Evolutionary conservation across 208 protist genomes (phyloP).

Genomic region (Leishmania aethiopica): DNA sequence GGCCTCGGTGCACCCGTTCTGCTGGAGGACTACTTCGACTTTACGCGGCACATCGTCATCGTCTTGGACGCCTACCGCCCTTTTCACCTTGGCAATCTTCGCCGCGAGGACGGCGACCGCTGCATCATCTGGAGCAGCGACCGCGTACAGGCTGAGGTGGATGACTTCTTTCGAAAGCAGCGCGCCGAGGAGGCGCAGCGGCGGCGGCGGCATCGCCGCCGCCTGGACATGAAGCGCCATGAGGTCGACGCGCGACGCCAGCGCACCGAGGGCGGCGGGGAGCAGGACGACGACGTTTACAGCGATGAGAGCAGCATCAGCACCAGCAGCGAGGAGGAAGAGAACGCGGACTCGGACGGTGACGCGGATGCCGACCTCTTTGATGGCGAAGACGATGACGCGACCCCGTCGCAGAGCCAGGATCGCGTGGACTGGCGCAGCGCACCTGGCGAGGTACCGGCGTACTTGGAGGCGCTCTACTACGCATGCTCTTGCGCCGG

Average conservation of each 20-base stretch:
- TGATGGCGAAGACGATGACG: constrained; percentile 49
- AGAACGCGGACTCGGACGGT: constrained; percentile 9
- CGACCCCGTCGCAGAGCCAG: constrained; percentile 49
- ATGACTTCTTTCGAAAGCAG: constrained; percentile 69
- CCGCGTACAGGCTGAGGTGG: constrained; percentile 66
- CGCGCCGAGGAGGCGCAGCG: constrained; percentile 26
- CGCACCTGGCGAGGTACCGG: constrained; percentile 41
- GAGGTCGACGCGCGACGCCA: constrained; percentile 4
- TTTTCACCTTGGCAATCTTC: constrained; percentile 75
- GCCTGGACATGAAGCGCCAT: constrained; percentile 14
- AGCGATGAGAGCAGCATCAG: constrained; percentile 27
- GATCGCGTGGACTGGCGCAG: constrained; percentile 57
- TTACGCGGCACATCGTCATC: constrained; percentile 70
- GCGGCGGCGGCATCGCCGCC: constrained; percentile 38
- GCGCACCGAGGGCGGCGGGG: constrained; percentile 3
- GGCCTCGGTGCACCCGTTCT: constrained; percentile 69
- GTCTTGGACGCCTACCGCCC: constrained; percentile 83
- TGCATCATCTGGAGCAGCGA: constrained; percentile 71
- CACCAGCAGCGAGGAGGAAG: constrained; percentile 16
- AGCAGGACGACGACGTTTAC: constrained; percentile 1
- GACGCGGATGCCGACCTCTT: constrained; percentile 36
- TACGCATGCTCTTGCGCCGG: constrained; percentile 67
- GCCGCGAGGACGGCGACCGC: constrained; percentile 47
- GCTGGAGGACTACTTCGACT: constrained; percentile 68
- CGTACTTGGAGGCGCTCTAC: constrained; percentile 61